Base-by-base conservation (phyloP, 495 filamentous ascomycete species). In the Neurospora pannonica region DNA sequence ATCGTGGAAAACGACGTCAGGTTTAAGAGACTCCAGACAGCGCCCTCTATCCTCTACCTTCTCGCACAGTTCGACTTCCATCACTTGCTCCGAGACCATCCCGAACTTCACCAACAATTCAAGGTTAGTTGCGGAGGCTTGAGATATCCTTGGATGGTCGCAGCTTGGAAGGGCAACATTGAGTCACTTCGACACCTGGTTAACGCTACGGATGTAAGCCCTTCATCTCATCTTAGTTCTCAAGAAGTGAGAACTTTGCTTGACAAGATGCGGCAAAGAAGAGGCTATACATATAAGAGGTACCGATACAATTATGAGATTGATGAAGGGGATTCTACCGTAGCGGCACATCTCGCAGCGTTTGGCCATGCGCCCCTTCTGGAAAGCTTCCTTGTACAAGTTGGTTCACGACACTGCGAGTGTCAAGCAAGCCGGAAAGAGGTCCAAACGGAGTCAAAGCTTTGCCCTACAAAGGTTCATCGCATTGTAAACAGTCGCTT, bases 161-260 rank as follows among this genome's bases (percentile, higher is more conserved):
- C 46, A 1, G n/a, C 10, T 54, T 0, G 2, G 43, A 0, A 0
- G 1, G 0, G 19, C 1, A 48, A 48, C 4, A 24, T 21, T 11
- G 43, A 48, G n/a, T 24, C 46, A 24, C 46, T 54, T 0, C n/a
- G 21, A 24, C 46, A 54, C 4, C 46, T 54, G 3, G 21, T 28
- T 5, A 54, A 54, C 21, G 21, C 46, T 54, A 2, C 46, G 4
- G 46, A 0, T 1, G 4, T 0, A 54, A 54, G 7, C 46, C 8
- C 43, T 21, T 48, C n/a, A 0, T 54, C 46, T 5, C 9, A 9
- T 13, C 0, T 54, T 0, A 54, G 9, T 54, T 24, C 1, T 24
- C 21, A 11, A 13, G 21, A 54, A 13, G 21, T 54, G 0, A 0
- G 0, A 21, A 4, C 9, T 28, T 24, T 54, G 15, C 40, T n/a